Conservation (phyloP, 345 rosid genomes). For the Toxicodendron radicans region DNA sequence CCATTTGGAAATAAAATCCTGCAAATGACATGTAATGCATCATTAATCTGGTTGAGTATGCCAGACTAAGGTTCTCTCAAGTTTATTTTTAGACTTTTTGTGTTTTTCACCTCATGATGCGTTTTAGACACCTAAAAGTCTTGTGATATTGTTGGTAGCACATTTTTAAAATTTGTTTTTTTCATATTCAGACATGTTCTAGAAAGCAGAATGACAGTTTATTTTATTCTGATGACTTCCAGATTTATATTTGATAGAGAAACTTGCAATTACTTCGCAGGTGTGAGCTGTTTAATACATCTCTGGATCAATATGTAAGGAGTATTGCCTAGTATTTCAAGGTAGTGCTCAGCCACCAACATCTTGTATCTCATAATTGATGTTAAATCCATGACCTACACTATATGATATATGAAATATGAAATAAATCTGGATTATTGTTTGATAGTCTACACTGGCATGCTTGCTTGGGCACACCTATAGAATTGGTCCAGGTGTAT, state of each 20-base stretch:
- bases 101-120: background rate
- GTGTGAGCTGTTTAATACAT: slow-evolving; percentile 71
- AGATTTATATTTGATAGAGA: background rate
- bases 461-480: background rate
- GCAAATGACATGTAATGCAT: background rate
- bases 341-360: background rate
- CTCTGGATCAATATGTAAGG: slow-evolving; percentile 80
- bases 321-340: slow-evolving; percentile 53
- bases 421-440: background rate
- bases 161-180: background rate
- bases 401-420: background rate
- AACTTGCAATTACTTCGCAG: slow-evolving; percentile 33
- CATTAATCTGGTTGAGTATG: background rate
- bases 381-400: background rate
- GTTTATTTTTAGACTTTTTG: too few species aligned
- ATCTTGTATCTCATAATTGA: background rate
- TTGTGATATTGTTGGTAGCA: background rate
- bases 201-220: background rate
- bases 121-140: background rate
- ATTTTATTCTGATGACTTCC: background rate
- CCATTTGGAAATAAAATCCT: background rate
- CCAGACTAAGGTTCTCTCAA: background rate
- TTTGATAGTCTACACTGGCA: background rate
- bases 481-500: background rate
- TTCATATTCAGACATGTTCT: background rate